These are phyloP conservation scores for Aspergillus niger DNA, from an alignment of 2,329 filamentous ascomycete genomes.

Conservation along the genomic window DNA sequence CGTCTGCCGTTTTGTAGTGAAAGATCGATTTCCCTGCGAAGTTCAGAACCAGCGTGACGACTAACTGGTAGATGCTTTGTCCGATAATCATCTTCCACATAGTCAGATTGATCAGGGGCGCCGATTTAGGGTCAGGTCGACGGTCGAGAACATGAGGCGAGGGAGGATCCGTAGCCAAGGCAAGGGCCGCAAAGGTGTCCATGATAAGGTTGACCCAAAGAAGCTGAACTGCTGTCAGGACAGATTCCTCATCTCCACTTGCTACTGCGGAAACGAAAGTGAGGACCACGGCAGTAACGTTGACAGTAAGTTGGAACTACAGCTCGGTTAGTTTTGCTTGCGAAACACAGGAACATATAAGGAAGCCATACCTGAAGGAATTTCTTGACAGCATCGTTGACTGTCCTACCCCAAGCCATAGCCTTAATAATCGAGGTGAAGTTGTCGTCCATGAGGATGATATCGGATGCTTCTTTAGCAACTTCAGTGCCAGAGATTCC, in stretches of 20 bases:
- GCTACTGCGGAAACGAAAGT: conserved; percentile 67
- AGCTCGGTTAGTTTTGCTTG: conserved; percentile 2
- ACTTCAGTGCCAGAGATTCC: conserved; percentile 81
- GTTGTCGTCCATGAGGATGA: conserved; percentile 86
- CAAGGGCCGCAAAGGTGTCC: conserved; percentile 68
- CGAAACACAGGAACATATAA: background rate
- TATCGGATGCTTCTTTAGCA: conserved; percentile 80
- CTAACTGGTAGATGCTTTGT: conserved; percentile 46
- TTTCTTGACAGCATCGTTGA: conserved; percentile 76
- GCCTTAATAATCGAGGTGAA: conserved; percentile 85
- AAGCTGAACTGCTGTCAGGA: conserved; percentile 67
- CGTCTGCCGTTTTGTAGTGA: conserved; percentile 23
- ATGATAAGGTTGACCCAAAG: conserved; percentile 72
- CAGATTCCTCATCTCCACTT: conserved; percentile 56
- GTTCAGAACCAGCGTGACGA: conserved; percentile 50
- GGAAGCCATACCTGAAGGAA: conserved; percentile 55
- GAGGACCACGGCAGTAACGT: conserved; percentile 67
- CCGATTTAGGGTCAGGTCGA: conserved; percentile 49
- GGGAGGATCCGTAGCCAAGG: conserved; percentile 65
- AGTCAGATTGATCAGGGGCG: conserved; percentile 48
- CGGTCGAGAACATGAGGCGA: conserved; percentile 60
- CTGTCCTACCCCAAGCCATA: conserved; percentile 75
- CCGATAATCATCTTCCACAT: conserved; percentile 53
- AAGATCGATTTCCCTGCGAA: conserved; percentile 44
- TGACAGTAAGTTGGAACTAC: conserved; percentile 56